Conservation (phyloP, 257 asterid genomes). For the Forsythia viridissima region DNA sequence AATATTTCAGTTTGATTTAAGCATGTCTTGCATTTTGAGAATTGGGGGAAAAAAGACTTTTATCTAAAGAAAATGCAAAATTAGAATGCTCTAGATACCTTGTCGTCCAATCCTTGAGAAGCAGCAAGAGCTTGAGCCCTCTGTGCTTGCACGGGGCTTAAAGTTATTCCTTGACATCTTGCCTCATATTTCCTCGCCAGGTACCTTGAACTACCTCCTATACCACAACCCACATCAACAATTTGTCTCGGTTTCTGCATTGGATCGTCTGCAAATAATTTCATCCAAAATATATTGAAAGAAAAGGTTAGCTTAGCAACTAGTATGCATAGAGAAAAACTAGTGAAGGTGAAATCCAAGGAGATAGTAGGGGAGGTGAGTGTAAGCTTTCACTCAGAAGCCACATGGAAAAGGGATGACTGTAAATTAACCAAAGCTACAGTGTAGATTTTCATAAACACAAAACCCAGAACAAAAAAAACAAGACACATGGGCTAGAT, state of each 20-base stretch:
- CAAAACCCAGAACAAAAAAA: too few relatives aligned
- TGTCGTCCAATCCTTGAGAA: conserved; percentile 68
- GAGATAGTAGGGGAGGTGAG: background rate
- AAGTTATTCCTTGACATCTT: conserved; percentile 70
- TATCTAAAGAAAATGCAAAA: background rate
- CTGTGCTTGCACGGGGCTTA: conserved; percentile 96
- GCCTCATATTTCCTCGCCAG: conserved; percentile 77
- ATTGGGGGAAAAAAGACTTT: background rate
- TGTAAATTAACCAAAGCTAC: too few relatives aligned
- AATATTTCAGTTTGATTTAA: background rate
- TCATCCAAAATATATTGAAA: background rate
- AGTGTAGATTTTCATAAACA: too few relatives aligned
- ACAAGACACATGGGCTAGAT: too few relatives aligned
- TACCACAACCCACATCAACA: conserved; percentile 99
- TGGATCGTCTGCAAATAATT: conserved; percentile 49
- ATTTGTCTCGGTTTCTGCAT: conserved; percentile 44
- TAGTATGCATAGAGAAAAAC: background rate
- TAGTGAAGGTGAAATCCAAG: background rate
- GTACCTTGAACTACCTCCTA: conserved; percentile 94
- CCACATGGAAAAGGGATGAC: background rate
- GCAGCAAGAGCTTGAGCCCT: conserved; percentile 87
- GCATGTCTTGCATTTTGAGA: background rate
- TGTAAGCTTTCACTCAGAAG: background rate
- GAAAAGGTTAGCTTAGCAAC: background rate
- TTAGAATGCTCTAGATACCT: conserved; percentile 36